Evolutionary conservation across 2,329 filamentous ascomycete species (phyloP).

Genomic region (Nannizzia gypsea): DNA sequence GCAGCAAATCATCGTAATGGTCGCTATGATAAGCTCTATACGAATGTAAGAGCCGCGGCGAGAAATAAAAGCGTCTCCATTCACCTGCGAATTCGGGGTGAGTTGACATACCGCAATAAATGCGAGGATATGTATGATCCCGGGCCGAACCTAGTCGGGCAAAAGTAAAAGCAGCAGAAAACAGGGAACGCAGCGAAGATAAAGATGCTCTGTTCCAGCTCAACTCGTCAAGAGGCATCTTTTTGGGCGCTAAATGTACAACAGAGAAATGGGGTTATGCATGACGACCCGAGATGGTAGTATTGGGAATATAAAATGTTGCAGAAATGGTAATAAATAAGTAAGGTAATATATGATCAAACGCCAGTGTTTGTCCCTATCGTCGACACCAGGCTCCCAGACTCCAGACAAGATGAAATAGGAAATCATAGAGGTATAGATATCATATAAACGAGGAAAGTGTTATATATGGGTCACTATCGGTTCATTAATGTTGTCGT

Average conservation of each 20-base stretch:
- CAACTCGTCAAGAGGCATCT: constrained; percentile 1
- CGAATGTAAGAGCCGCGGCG: too few species aligned
- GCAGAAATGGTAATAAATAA: neutral
- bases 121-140: too few species aligned
- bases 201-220: neutral
- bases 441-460: neutral
- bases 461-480: neutral
- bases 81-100: too few species aligned
- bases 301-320: neutral
- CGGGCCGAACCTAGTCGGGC: too few species aligned
- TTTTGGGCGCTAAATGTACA: constrained; percentile 4
- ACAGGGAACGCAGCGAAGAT: neutral
- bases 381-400: neutral
- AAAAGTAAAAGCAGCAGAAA: neutral
- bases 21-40: too few species aligned
- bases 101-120: too few species aligned
- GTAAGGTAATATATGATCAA: neutral
- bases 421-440: neutral
- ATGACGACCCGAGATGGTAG: constrained; percentile 1
- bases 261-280: neutral
- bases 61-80: too few species aligned
- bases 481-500: constrained; percentile 2
- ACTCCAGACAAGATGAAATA: neutral
- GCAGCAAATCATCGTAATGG: too few species aligned
- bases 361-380: neutral